Base-by-base conservation (phyloP, 2,329 filamentous ascomycete species). In the Stagonosporopsis rhizophila region DNA sequence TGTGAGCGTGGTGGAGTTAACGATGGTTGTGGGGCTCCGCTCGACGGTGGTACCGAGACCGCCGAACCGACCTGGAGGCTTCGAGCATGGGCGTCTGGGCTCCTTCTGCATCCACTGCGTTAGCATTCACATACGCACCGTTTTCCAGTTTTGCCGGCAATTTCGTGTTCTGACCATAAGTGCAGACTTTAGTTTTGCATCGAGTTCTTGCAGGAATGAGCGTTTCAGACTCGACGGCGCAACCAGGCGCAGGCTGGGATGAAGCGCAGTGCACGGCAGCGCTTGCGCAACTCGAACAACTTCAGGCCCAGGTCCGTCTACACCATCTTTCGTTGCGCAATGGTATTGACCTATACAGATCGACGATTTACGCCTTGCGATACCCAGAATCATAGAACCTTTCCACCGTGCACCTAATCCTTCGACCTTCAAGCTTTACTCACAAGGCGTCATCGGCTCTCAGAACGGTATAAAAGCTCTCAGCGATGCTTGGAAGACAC, bases 271-370 rank as follows among this genome's bases (percentile, higher is more conserved):
- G 74, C 59, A 73, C 71, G 63, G 70, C 72, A 53, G 78, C 78
- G 2, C 77, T 82, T 37, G 77, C 77, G 30, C 74, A 77, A 41
- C 70, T 82, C 19, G 78, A 80, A 60, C 65, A 70, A 37, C 69
- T 82, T 4, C 77, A 80, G 60, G 69, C 75, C 38, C 75, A 80
- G 67, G 80, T 79, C 59, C 22, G 56, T 44, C 14, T 19, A 1
- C n/a, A 7, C 28, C 12, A 9, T 19, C 22, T 15, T 17, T 22
- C 14, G 6, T 35, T 19, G 17, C 15, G 12, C 50, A 5, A n/a
- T 14, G 1, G 35, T 30, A 41, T 60, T 68, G 41, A 66, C 27
- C 25, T 20, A 11, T 1, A 7, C 47, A 81, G 79, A 67, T 82
- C 20, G 74, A 80, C 35, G 63, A 69, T 34, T 68, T 81, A 5